A percentile compares a stretch with the other conserved stretches of the same genome.
phyloP scores from a whole-genome alignment of 495 filamentous ascomycete genomes.

The Ramalina peruviana region DNA sequence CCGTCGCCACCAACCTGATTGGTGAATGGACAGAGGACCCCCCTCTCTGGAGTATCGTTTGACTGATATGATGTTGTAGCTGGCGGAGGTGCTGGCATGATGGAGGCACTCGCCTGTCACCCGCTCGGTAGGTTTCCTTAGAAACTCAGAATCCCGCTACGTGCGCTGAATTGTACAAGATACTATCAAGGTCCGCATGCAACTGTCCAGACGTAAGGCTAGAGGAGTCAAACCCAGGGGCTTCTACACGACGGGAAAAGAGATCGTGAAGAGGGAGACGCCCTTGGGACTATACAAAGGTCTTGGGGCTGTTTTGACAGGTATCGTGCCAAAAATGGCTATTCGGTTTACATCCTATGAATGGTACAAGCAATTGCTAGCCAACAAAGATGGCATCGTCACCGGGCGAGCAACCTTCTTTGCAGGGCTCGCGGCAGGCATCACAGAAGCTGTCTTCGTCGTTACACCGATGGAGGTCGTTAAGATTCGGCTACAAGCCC shows the following conservation, averaged over 20 bases:
- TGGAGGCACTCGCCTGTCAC: conserved; percentile 96
- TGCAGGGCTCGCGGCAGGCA: conserved; percentile 80
- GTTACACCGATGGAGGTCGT: conserved; percentile 98
- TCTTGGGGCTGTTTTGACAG: conserved; percentile 85
- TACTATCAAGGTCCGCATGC: conserved; percentile 99
- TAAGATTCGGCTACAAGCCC: conserved; percentile 94
- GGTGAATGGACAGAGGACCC: conserved; percentile 37
- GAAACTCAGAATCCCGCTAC: background rate
- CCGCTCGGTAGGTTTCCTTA: conserved; percentile 57
- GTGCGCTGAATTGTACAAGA: conserved; percentile 32
- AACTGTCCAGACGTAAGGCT: conserved; percentile 75
- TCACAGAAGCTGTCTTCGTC: conserved; percentile 89
- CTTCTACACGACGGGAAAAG: conserved; percentile 72
- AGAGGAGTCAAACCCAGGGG: conserved; percentile 79
- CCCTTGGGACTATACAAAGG: conserved; percentile 92
- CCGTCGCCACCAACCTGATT: conserved; percentile 84
- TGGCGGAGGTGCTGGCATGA: conserved; percentile 96
- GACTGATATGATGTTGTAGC: conserved; percentile 39
- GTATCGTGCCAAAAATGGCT: conserved; percentile 98
- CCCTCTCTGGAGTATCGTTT: background rate
- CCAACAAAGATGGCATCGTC: conserved; percentile 51
- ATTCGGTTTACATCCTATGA: conserved; percentile 98
- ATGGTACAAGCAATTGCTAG: conserved; percentile 74
- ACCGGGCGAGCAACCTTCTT: conserved; percentile 70
- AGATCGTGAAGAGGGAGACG: conserved; percentile 82